phyloP scores from a whole-genome alignment of 2,329 filamentous ascomycete species.

The Iodosphaeria phyllophila region DNA sequence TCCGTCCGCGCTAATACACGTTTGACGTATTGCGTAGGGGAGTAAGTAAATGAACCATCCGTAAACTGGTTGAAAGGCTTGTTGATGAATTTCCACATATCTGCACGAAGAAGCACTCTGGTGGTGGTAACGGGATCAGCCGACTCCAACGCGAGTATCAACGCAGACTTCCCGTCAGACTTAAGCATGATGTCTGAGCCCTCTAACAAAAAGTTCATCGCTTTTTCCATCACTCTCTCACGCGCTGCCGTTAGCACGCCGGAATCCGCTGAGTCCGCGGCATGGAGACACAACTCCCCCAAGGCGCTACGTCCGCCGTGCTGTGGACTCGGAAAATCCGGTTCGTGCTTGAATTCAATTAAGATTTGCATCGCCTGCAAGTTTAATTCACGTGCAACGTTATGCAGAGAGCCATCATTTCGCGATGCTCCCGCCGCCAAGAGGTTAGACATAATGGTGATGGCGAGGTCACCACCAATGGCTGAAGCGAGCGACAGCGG shows the following conservation, averaged over 20 bases:
- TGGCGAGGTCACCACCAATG: conserved; percentile 31
- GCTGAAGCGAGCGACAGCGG: conserved; percentile 40
- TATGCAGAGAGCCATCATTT: conserved; percentile 50
- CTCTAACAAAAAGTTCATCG: conserved; percentile 36
- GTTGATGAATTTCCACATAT: conserved; percentile 47
- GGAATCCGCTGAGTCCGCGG: conserved; percentile 24
- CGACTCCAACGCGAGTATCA: conserved; percentile 41
- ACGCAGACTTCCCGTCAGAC: conserved; percentile 35
- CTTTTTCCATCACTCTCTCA: conserved; percentile 35
- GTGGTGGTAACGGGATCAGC: conserved; percentile 33
- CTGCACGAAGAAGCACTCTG: conserved; percentile 38
- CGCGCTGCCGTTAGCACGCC: conserved; percentile 23
- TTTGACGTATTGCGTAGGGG: conserved; percentile 42
- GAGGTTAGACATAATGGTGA: conserved; percentile 33
- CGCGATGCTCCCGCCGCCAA: conserved; percentile 34
- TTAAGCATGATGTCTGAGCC: conserved; percentile 36
- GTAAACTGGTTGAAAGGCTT: conserved; percentile 36
- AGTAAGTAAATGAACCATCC: conserved; percentile 36
- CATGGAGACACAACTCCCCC: conserved; percentile 41
- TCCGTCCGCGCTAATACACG: conserved; percentile 24
- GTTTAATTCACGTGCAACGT: conserved; percentile 41
- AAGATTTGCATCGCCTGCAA: conserved; percentile 35
- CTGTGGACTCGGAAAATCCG: conserved; percentile 43
- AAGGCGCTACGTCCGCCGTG: conserved; percentile 45
- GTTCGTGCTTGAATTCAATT: conserved; percentile 38